phyloP scores from a whole-genome alignment of 805 yeast species.

The Cyberlindnera maritima region DNA sequence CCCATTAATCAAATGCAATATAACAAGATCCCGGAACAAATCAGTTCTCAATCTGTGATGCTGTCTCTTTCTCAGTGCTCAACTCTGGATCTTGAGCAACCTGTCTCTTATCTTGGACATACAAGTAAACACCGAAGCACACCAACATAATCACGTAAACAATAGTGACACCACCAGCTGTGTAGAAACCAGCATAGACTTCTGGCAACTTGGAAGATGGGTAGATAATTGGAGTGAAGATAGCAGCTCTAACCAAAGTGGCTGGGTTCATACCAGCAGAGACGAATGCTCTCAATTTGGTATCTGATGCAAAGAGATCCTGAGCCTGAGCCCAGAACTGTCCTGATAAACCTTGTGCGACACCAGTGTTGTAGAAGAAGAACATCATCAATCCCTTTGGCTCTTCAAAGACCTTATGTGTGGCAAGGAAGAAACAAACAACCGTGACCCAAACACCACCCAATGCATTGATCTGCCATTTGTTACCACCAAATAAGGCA shows the following conservation, averaged over 20 bases:
- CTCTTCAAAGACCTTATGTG: slow-evolving; percentile 11
- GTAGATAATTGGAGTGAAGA: slow-evolving; percentile 12
- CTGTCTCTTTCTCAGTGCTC: background rate
- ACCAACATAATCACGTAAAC: slow-evolving; percentile 10
- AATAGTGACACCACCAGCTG: slow-evolving; percentile 11
- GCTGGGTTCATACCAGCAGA: slow-evolving; percentile 17
- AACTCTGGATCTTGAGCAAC: background rate
- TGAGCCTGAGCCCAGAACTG: slow-evolving; percentile 19
- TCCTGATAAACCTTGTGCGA: slow-evolving; percentile 15
- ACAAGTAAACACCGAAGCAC: slow-evolving; percentile 6
- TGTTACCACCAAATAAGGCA: slow-evolving; percentile 11
- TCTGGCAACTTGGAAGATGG: slow-evolving; percentile 15
- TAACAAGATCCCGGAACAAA: background rate
- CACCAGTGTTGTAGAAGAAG: slow-evolving; percentile 14
- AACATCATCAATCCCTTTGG: slow-evolving; percentile 9
- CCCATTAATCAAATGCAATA: background rate
- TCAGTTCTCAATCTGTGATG: background rate
- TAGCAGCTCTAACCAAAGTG: slow-evolving; percentile 11
- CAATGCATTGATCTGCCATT: slow-evolving; percentile 11
- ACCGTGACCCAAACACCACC: slow-evolving; percentile 7
- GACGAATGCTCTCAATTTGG: slow-evolving; percentile 15
- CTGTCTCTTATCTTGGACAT: background rate
- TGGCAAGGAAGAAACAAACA: slow-evolving; percentile 13
- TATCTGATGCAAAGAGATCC: slow-evolving; percentile 10
- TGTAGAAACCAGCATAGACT: slow-evolving; percentile 13